These are phyloP conservation scores for Gardenia jasminoides DNA, from an alignment of 257 asterid genomes.

Conservation along the genomic window DNA sequence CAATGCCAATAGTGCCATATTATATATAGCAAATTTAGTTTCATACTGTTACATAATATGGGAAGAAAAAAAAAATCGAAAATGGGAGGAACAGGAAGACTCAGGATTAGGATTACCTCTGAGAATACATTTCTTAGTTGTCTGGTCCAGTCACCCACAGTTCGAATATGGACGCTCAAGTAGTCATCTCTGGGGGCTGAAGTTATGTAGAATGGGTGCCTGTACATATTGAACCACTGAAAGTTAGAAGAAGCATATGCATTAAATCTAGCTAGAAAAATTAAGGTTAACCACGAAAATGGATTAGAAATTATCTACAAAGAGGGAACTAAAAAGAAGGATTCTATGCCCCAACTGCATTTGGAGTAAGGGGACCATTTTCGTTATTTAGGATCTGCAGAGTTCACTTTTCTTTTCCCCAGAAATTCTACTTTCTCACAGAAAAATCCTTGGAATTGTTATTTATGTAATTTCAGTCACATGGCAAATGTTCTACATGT, in stretches of 20 bases:
- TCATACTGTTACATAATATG: neutral
- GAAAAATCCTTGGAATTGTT: neutral
- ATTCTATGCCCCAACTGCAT: too few relatives aligned
- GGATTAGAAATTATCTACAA: too few relatives aligned
- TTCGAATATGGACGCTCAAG: slow-evolving; percentile 80
- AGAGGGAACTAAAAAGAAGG: too few relatives aligned
- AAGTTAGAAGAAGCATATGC: neutral
- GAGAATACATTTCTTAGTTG: slow-evolving; percentile 70
- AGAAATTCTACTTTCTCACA: too few relatives aligned
- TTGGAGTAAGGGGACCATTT: too few relatives aligned
- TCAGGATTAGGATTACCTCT: slow-evolving; percentile 39
- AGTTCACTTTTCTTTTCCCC: too few relatives aligned
- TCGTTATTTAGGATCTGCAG: too few relatives aligned
- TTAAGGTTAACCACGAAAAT: neutral
- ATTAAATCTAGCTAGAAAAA: neutral
- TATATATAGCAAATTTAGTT: too few relatives aligned
- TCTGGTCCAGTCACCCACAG: slow-evolving; percentile 84
- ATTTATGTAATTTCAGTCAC: neutral
- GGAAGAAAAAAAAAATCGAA: neutral
- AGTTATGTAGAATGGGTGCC: slow-evolving; percentile 93
- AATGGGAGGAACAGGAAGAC: neutral
- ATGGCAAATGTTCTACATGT: neutral
- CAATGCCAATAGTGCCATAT: neutral
- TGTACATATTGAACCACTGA: slow-evolving; percentile 29
- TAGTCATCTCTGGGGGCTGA: slow-evolving; percentile 83